phyloP scores from a whole-genome alignment of 805 yeast species.

The Saccharomycopsis lassenensis region DNA sequence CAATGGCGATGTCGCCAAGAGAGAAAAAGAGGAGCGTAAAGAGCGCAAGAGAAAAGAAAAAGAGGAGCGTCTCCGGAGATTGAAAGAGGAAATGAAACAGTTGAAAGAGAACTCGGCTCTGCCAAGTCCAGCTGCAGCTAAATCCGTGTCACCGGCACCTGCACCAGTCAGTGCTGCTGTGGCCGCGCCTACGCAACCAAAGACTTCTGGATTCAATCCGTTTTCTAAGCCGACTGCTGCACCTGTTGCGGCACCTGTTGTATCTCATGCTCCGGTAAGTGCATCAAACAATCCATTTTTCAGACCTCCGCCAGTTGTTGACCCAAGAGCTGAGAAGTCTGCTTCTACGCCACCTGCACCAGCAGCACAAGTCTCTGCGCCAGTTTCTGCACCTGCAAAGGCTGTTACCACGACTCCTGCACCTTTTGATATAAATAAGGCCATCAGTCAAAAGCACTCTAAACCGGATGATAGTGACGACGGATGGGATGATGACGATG shows the following conservation, averaged over 20 bases:
- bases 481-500: conserved; percentile 16
- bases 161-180: neutral
- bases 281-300: conserved; percentile 3
- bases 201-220: neutral
- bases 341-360: conserved; percentile 1
- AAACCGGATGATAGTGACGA: conserved; percentile 11
- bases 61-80: conserved; percentile 16
- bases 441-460: conserved; percentile 10
- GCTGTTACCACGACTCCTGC: neutral
- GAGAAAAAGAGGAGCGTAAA: conserved; percentile 11
- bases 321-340: no score
- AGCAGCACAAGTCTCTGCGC: conserved; percentile 1
- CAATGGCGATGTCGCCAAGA: conserved; percentile 1
- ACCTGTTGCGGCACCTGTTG: conserved; percentile 12
- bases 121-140: neutral
- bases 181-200: neutral
- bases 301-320: conserved; percentile 1
- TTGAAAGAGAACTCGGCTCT: conserved; percentile 8
- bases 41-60: conserved; percentile 16
- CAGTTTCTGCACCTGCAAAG: conserved; percentile 8
- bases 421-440: conserved; percentile 14
- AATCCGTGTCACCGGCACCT: neutral
- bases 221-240: conserved; percentile 1
- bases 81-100: conserved; percentile 16
- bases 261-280: neutral